These are phyloP conservation scores for Acaromyces ingoldii DNA, from an alignment of 1,284 basidiomycete genomes.

Conservation along the genomic window DNA sequence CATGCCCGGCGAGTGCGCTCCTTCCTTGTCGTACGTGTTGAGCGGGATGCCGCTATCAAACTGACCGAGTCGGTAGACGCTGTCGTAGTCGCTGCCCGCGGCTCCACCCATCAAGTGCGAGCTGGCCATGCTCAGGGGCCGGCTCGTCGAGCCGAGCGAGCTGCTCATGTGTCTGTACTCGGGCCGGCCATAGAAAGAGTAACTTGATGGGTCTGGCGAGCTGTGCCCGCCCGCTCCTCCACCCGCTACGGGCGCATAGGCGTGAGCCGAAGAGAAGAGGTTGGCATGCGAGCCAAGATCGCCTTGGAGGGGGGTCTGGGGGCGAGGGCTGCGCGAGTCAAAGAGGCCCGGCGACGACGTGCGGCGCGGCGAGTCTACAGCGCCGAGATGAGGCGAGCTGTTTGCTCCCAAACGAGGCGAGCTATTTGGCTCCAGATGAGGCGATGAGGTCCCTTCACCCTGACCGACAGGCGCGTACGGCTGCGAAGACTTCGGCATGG, in stretches of 20 bases:
- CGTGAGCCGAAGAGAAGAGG: conserved; percentile 8
- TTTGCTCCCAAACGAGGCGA: no score
- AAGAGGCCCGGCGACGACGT: no score
- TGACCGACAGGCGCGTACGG: no score
- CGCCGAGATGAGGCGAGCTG: no score
- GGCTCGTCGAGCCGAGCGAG: not conserved
- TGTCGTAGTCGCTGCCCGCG: conserved; percentile 30
- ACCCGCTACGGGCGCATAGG: conserved; percentile 4
- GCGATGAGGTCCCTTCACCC: no score
- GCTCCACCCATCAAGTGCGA: conserved; percentile 24
- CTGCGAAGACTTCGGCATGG: no score
- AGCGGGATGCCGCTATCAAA: conserved; percentile 12
- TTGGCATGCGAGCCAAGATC: no score
- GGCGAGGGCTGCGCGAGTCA: no score
- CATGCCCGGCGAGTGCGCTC: not conserved
- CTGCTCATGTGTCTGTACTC: not conserved
- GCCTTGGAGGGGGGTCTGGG: no score
- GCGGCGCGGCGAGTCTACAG: no score
- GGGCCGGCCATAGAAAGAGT: not conserved
- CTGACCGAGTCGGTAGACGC: conserved; percentile 27
- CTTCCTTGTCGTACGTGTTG: conserved; percentile 12
- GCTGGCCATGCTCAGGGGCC: conserved; percentile 18
- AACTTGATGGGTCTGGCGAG: not conserved
- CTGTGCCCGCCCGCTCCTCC: no score
- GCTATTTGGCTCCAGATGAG: no score